Conservation (phyloP, 139 green algal species). For the Penium margaritaceum region DNA sequence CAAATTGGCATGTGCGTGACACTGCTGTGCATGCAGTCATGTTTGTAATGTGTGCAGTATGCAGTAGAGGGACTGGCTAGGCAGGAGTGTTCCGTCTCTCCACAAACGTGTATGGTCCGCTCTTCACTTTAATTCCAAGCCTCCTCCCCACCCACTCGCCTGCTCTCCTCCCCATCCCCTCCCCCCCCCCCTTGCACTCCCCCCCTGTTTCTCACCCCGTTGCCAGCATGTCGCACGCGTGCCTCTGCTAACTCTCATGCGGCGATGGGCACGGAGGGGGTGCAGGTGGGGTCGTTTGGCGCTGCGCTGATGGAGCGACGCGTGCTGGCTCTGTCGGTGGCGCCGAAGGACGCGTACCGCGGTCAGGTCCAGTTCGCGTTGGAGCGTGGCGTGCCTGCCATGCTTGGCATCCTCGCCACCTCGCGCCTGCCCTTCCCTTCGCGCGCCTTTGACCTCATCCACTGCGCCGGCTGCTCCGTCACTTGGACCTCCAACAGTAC, state of each 20-base stretch:
- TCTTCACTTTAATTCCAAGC: too few species aligned
- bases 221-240: background rate
- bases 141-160: too few species aligned
- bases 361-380: slow-evolving; percentile 32
- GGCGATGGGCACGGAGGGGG: too few species aligned
- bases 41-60: too few species aligned
- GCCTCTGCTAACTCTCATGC: background rate
- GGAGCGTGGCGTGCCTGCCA: slow-evolving; percentile 27
- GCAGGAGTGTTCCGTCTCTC: too few species aligned
- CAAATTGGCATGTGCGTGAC: too few species aligned
- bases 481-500: background rate
- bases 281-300: slow-evolving; percentile 19
- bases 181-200: too few species aligned
- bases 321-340: slow-evolving; percentile 34
- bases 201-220: background rate
- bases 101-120: too few species aligned
- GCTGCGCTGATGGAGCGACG: slow-evolving; percentile 12
- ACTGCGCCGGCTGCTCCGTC: slow-evolving; percentile 26
- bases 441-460: slow-evolving; percentile 30
- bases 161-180: too few species aligned
- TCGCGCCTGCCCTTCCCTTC: slow-evolving; percentile 23
- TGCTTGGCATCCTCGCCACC: slow-evolving; percentile 27
- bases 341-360: slow-evolving; percentile 15
- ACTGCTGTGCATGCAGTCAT: too few species aligned
- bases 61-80: too few species aligned